Percentiles rank a stretch among this genome's conserved stretches.
Conservation (phyloP, 163 green algal species). For the Scenedesmus sp. region DNA sequence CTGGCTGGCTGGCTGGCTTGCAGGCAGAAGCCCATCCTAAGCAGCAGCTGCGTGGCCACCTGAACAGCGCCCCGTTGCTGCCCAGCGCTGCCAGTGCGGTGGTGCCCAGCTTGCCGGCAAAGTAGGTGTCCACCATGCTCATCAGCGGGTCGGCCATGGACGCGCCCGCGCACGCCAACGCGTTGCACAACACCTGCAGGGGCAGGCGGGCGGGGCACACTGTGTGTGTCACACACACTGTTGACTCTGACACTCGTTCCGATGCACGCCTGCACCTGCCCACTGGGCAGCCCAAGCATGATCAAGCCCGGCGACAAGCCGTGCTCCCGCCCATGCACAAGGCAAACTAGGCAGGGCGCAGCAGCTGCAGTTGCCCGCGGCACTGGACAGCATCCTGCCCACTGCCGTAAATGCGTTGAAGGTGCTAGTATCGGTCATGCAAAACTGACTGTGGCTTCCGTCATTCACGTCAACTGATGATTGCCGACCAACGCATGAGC, state of each 20-base stretch:
- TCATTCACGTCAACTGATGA: no score
- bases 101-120: constrained; percentile 48
- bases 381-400: no score
- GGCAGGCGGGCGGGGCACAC: no score
- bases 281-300: no score
- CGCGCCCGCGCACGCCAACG: constrained; percentile 51
- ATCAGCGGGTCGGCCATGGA: constrained; percentile 58
- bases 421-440: background rate
- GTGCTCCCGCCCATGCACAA: no score
- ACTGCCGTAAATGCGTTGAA: no score
- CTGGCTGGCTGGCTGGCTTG: background rate
- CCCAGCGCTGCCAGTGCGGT: constrained; percentile 53
- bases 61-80: constrained; percentile 55
- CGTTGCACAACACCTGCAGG: constrained; percentile 45
- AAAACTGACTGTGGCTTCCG: background rate
- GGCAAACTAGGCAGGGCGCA: no score
- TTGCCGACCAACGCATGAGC: background rate
- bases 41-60: background rate
- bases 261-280: no score
- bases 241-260: no score
- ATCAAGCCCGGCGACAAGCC: no score
- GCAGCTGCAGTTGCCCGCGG: no score
- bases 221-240: no score
- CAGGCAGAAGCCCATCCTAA: background rate
- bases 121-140: constrained; percentile 58